Conservation (phyloP, 2,329 filamentous ascomycete species). For the Claviceps capensis region DNA sequence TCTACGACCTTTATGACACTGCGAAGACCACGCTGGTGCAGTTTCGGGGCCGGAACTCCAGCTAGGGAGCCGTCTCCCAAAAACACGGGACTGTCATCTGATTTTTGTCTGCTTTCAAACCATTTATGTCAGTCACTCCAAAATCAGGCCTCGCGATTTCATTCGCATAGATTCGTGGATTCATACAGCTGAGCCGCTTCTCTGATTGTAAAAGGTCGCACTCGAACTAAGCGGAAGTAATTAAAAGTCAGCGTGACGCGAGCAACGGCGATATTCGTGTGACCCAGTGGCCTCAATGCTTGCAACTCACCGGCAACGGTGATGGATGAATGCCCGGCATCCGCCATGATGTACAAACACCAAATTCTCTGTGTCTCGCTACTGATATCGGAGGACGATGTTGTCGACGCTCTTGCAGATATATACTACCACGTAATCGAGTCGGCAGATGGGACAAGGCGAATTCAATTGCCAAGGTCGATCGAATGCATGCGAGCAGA, state of each 20-base stretch:
- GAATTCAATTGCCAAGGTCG: not conserved
- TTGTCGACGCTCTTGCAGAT: not conserved
- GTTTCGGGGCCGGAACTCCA: conserved; percentile 69
- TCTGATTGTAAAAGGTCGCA: conserved; percentile 66
- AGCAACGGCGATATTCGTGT: conserved; percentile 5
- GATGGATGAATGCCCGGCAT: conserved; percentile 36
- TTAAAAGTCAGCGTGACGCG: not conserved
- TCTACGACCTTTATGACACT: conserved; percentile 94
- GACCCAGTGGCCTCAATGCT: not conserved
- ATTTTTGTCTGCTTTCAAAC: conserved; percentile 34
- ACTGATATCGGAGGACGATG: not conserved
- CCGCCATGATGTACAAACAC: conserved; percentile 11
- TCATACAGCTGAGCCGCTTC: conserved; percentile 81
- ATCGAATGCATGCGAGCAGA: not conserved
- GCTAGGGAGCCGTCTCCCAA: conserved; percentile 94
- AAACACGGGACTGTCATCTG: conserved; percentile 78
- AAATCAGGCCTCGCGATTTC: not conserved
- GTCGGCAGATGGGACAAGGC: not conserved
- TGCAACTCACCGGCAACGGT: conserved; percentile 36
- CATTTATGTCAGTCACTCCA: conserved; percentile 2
- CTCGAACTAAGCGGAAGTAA: conserved; percentile 37
- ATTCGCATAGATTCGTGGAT: not conserved
- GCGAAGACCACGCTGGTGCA: conserved; percentile 73
- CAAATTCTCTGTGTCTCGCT: not conserved
- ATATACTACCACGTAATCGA: not conserved